A percentile compares a stretch with the other conserved stretches of the same genome.
These are phyloP conservation scores for Veloporphyrellus conicus DNA, from an alignment of 1,284 basidiomycete genomes.

Conservation along the genomic window DNA sequence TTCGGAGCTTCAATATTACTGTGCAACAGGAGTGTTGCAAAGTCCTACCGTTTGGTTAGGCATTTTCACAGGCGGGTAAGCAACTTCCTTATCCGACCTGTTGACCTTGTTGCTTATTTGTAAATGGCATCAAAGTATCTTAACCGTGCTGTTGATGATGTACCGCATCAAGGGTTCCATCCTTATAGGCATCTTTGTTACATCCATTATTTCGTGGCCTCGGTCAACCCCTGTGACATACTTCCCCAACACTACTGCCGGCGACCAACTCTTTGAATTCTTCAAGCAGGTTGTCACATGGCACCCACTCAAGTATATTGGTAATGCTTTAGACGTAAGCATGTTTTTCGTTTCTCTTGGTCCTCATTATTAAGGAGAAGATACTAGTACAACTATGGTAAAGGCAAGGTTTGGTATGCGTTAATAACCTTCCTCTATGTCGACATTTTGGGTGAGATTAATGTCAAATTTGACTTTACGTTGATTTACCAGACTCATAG, in stretches of 20 bases:
- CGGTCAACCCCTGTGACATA: constrained; percentile 75
- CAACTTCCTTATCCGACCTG: background rate
- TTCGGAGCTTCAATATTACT: constrained; percentile 53
- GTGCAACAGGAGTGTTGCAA: constrained; percentile 63
- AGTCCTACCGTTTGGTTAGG: constrained; percentile 86
- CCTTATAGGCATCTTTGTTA: constrained; percentile 79
- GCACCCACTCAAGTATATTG: constrained; percentile 57
- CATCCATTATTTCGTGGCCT: constrained; percentile 87
- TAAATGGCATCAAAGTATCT: constrained; percentile 45
- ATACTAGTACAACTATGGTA: constrained; percentile 52
- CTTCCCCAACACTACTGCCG: constrained; percentile 71
- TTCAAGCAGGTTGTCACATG: constrained; percentile 87
- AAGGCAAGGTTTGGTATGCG: constrained; percentile 82
- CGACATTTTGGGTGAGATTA: constrained; percentile 65
- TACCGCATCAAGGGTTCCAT: constrained; percentile 85
- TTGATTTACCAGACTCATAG: constrained; percentile 17
- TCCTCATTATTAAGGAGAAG: background rate
- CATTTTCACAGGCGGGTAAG: constrained; percentile 78
- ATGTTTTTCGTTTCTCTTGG: background rate
- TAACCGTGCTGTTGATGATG: constrained; percentile 77
- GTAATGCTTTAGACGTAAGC: constrained; percentile 62
- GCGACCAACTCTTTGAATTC: constrained; percentile 75
- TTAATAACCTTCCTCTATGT: constrained; percentile 87
- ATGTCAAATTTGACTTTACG: background rate
- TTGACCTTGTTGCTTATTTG: constrained; percentile 13